Conservation (phyloP, 2,329 filamentous ascomycete genomes). For the Claviceps sp. region DNA sequence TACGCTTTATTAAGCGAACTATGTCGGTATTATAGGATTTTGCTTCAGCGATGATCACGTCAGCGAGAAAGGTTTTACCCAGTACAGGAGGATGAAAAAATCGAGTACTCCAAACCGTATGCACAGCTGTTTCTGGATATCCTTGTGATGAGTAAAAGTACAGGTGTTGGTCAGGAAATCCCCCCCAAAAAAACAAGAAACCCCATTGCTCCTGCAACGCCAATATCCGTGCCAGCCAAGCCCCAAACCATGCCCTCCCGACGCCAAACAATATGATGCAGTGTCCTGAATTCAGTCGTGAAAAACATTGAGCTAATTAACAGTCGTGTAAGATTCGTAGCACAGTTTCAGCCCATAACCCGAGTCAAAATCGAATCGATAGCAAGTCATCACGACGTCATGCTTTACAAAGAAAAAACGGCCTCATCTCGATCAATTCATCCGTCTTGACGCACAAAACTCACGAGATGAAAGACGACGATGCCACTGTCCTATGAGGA, state of each 20-base stretch:
- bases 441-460: too few species aligned
- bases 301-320: constrained; percentile 4
- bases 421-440: too few species aligned
- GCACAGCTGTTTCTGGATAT: constrained; percentile 5
- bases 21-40: neutral
- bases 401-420: neutral
- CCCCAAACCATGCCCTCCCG: constrained; percentile 14
- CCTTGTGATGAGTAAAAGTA: constrained; percentile 1
- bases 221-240: constrained; percentile 10
- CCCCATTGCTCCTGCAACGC: constrained; percentile 8
- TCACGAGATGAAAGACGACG: constrained; percentile 1
- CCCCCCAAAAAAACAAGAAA: neutral
- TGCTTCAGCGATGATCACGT: neutral
- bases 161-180: neutral
- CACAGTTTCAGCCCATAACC: neutral
- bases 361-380: neutral
- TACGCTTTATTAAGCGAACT: too few species aligned
- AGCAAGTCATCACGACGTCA: neutral
- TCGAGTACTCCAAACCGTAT: constrained; percentile 8
- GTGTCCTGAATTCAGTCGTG: constrained; percentile 9
- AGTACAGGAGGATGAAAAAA: neutral
- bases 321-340: neutral
- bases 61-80: neutral
- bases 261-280: constrained; percentile 10
- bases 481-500: constrained; percentile 18